phyloP scores from a whole-genome alignment of 352 stramenopile species.

The Phytopythium sindhum region DNA sequence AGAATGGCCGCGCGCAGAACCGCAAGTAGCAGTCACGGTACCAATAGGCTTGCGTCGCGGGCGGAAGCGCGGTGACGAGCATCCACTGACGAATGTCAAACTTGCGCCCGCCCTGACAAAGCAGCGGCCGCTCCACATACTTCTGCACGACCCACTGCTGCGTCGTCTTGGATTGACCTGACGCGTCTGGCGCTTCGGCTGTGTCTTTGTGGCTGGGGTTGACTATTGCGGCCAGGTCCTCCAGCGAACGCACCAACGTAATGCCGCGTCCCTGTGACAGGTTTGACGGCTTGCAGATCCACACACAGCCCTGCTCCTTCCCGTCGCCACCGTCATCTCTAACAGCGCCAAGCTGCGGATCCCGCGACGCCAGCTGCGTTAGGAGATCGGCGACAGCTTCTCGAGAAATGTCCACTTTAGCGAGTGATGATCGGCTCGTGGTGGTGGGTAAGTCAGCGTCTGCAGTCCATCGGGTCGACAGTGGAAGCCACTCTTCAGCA shows the following conservation, averaged over 20 bases:
- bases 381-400: slow-evolving; percentile 16
- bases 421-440: background rate
- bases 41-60: slow-evolving; percentile 54
- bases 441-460: background rate
- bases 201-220: background rate
- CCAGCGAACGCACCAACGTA: slow-evolving; percentile 36
- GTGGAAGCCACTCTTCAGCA: background rate
- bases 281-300: slow-evolving; percentile 80
- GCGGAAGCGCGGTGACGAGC: slow-evolving; percentile 58
- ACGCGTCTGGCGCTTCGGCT: background rate
- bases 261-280: slow-evolving; percentile 76
- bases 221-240: slow-evolving; percentile 24
- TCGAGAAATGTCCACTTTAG: background rate
- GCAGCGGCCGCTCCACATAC: slow-evolving; percentile 79
- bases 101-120: slow-evolving; percentile 54
- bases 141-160: slow-evolving; percentile 76
- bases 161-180: background rate
- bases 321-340: slow-evolving; percentile 10
- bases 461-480: background rate
- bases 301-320: slow-evolving; percentile 36
- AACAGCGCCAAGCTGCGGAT: slow-evolving; percentile 46
- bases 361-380: slow-evolving; percentile 17
- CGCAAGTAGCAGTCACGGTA: slow-evolving; percentile 71
- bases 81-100: slow-evolving; percentile 89
- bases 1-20: slow-evolving; percentile 64